Base-by-base conservation (phyloP, 257 asterid genomes). In the Jacaranda copaia region DNA sequence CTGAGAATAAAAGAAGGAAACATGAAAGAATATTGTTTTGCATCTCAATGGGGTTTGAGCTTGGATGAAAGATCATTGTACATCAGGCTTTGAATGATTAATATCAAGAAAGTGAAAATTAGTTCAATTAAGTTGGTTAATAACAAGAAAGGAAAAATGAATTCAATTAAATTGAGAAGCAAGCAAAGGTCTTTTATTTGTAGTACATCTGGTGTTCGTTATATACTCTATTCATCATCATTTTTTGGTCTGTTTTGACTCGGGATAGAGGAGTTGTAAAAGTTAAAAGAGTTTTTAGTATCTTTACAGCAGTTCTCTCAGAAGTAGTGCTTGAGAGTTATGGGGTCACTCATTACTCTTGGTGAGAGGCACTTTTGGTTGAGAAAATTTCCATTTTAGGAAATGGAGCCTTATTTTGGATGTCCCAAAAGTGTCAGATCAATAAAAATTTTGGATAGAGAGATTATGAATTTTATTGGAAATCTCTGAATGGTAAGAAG, bases 61-160 rank as follows among this genome's bases (percentile, higher is more conserved):
- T 55, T 70, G 35, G 60, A 65, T 62, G 68, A 70, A 46, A 61
- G 59, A 70, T 61, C 63, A 58, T 42, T 7, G 8, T 5, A 18
- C 19, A 36, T 13, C 4, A 40, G 53, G 32, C 46, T 61, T 42
- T 60, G 18, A 48, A 46, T 40, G 56, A 32, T 71, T 55, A 53
- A 35, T 36, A 18, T 11, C 39, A 56, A 49, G 32, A 4, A 25
- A 59, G 5, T 16, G 66, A 59, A 59, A 59, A 59, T 20, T 35
- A 59, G 8, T n/a, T 59, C n/a, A 3, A 25, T 35, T 25, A 59
- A 12, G 13, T 53, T n/a, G 57, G 46, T 42, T 56, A 72, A 18
- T 38, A 20, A 15, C 19, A 18, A 35, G 36, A 9, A 11, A 61
- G 45, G 68, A 38, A 35, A 59, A 61, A 12, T 11, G 45, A 61